Conservation (phyloP, 1,139 yeast genomes). For the Debaryomyces nepalensis region DNA sequence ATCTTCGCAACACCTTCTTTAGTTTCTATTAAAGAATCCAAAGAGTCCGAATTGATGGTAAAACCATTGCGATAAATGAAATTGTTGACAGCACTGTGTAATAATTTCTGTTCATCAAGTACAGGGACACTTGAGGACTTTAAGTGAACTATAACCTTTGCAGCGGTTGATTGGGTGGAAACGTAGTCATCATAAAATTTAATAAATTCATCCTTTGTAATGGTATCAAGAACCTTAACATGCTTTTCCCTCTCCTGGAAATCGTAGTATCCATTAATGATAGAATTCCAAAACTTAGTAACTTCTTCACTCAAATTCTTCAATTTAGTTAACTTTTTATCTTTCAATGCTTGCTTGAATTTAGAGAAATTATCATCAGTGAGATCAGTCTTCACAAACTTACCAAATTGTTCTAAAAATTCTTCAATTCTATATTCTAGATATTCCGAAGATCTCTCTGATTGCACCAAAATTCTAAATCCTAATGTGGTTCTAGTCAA, state of each 20-base stretch:
- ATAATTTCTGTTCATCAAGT: slow-evolving; percentile 27
- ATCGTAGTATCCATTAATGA: slow-evolving; percentile 78
- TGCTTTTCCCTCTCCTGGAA: slow-evolving; percentile 62
- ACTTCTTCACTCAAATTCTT: slow-evolving; percentile 83
- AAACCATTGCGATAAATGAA: slow-evolving; percentile 29
- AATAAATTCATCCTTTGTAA: slow-evolving; percentile 62
- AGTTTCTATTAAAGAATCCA: slow-evolving; percentile 31
- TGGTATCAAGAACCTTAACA: slow-evolving; percentile 55
- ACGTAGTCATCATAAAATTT: slow-evolving; percentile 57
- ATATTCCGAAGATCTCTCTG: slow-evolving; percentile 77
- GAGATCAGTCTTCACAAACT: slow-evolving; percentile 43
- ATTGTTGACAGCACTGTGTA: slow-evolving; percentile 34
- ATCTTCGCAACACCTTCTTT: slow-evolving; percentile 24
- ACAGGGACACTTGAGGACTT: slow-evolving; percentile 57
- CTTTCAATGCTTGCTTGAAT: slow-evolving; percentile 70
- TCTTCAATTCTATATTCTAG: slow-evolving; percentile 77
- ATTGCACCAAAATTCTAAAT: slow-evolving; percentile 79
- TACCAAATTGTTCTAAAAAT: slow-evolving; percentile 53
- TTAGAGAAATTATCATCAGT: slow-evolving; percentile 66
- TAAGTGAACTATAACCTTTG: slow-evolving; percentile 67
- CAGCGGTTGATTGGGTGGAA: slow-evolving; percentile 37
- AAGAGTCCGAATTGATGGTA: slow-evolving; percentile 31
- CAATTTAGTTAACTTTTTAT: slow-evolving; percentile 68
- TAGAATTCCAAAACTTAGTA: slow-evolving; percentile 63
- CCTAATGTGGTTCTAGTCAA: slow-evolving; percentile 77